Evolutionary conservation across 129 eudicot genomes (phyloP).

Genomic region (Flaveria ramosissima): DNA sequence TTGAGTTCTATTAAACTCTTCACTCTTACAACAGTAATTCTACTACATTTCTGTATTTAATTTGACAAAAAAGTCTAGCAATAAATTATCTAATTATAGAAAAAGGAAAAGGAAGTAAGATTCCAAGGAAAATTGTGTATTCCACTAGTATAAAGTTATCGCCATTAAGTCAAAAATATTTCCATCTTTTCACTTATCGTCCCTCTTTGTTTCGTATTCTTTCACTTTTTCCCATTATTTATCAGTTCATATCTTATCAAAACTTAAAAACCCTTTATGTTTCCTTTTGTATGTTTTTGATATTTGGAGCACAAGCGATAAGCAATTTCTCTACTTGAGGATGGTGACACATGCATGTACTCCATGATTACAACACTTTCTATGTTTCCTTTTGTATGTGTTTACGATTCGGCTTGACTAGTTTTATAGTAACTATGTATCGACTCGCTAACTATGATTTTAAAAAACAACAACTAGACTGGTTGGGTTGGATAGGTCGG

Average conservation of each 20-base stretch:
- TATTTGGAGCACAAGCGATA: conserved; percentile 17
- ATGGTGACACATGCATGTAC: conserved; percentile 27
- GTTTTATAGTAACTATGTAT: no score
- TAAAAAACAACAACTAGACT: no score
- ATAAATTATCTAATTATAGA: not conserved
- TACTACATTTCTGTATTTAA: no score
- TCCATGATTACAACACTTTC: conserved; percentile 11
- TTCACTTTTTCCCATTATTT: conserved; percentile 20
- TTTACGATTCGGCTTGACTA: no score
- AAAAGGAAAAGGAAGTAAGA: not conserved
- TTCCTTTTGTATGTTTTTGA: conserved; percentile 17
- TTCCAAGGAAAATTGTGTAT: conserved; percentile 11
- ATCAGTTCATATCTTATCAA: conserved; percentile 25
- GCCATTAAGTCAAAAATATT: conserved; percentile 11
- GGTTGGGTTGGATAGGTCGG: no score
- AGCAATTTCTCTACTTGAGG: conserved; percentile 30
- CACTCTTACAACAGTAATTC: no score
- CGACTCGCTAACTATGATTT: no score
- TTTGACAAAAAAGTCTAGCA: no score
- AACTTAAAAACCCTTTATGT: not conserved
- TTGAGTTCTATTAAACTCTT: no score
- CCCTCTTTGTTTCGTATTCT: conserved; percentile 27
- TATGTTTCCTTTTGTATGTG: not conserved
- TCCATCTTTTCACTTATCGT: conserved; percentile 19
- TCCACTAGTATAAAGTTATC: conserved; percentile 29